phyloP scores from a whole-genome alignment of 148 eudicot species.

The Amaranthus hypochondriacus region DNA sequence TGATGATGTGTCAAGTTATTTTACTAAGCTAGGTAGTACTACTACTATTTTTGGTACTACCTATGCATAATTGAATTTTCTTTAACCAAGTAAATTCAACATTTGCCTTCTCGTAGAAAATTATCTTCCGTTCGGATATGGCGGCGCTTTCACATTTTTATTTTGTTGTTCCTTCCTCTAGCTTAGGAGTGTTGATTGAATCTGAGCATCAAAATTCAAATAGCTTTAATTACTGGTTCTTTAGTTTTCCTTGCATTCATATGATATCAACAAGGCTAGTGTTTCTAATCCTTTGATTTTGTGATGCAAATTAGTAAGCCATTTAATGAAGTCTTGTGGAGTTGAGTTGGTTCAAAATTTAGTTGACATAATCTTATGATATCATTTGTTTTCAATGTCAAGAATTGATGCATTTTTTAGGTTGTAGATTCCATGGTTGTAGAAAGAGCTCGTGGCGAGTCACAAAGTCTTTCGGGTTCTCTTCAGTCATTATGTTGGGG shows the following conservation, averaged over 20 bases:
- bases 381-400: not conserved
- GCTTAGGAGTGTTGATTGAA: not conserved
- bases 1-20: too few relatives aligned
- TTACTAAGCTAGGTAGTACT: too few relatives aligned
- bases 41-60: too few relatives aligned
- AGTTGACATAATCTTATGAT: not conserved
- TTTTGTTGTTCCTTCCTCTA: not conserved
- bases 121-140: not conserved
- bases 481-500: slow-evolving; percentile 99
- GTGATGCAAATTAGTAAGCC: slow-evolving; percentile 1
- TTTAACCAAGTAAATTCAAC: too few relatives aligned
- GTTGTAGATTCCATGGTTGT: slow-evolving; percentile 99
- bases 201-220: not conserved
- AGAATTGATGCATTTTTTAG: slow-evolving; percentile 49
- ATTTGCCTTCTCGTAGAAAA: too few relatives aligned
- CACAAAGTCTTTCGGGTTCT: slow-evolving; percentile 95
- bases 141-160: not conserved
- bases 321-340: not conserved
- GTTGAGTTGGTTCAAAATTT: not conserved
- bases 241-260: not conserved
- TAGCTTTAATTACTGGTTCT: not conserved
- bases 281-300: not conserved
- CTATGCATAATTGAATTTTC: too few relatives aligned
- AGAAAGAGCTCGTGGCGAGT: slow-evolving; percentile 99
- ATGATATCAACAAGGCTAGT: not conserved